Percentiles rank a stretch among this genome's conserved stretches.
phyloP scores from a whole-genome alignment of 495 filamentous ascomycete species.

The Tuber microsphaerosporum region DNA sequence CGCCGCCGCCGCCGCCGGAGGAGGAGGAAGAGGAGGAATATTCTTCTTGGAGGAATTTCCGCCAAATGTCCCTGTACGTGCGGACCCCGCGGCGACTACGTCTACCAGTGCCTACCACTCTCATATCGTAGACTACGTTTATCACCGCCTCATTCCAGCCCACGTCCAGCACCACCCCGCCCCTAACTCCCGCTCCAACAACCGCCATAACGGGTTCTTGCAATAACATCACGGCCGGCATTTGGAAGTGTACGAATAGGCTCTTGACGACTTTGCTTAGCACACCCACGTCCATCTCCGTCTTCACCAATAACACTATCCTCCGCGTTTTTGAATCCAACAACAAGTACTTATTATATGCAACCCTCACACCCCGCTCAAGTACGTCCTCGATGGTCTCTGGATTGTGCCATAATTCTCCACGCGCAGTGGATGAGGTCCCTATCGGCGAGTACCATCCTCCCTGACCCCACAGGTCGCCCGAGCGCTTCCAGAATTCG shows the following conservation, averaged over 20 bases:
- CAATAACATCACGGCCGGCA: slow-evolving; percentile 73
- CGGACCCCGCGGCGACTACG: slow-evolving; percentile 69
- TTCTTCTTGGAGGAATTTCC: slow-evolving; percentile 20
- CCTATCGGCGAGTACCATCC: neutral
- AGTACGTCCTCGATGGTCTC: slow-evolving; percentile 80
- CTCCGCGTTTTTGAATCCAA: slow-evolving; percentile 68
- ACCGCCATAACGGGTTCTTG: slow-evolving; percentile 63
- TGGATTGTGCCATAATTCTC: slow-evolving; percentile 77
- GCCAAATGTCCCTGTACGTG: slow-evolving; percentile 51
- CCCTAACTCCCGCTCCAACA: slow-evolving; percentile 73
- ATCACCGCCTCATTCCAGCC: slow-evolving; percentile 84
- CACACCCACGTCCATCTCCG: slow-evolving; percentile 68
- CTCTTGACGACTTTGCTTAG: slow-evolving; percentile 66
- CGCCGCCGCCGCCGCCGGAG: neutral
- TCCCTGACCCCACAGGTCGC: slow-evolving; percentile 49
- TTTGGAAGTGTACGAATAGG: slow-evolving; percentile 70
- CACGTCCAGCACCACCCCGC: slow-evolving; percentile 75
- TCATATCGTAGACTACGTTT: slow-evolving; percentile 78
- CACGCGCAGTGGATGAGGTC: neutral
- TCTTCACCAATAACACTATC: slow-evolving; percentile 64
- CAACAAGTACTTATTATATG: slow-evolving; percentile 77
- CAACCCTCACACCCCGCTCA: slow-evolving; percentile 72
- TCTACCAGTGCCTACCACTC: slow-evolving; percentile 55
- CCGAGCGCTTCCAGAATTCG: slow-evolving; percentile 60
- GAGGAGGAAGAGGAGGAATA: neutral